These are phyloP conservation scores for Phytomonas serpens DNA, from an alignment of 208 protist genomes.

Conservation along the genomic window DNA sequence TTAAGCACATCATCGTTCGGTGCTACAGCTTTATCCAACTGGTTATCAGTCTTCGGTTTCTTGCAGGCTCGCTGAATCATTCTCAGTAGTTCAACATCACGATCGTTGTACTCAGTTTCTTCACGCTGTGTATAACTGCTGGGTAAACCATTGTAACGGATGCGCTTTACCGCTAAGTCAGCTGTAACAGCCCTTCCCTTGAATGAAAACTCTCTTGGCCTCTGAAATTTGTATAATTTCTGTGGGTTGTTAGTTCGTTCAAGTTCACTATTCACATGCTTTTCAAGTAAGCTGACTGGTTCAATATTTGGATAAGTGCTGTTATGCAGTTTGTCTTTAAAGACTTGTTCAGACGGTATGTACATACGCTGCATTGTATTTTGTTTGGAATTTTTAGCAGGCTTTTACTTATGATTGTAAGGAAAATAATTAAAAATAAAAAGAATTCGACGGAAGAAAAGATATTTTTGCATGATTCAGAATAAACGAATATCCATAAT, in stretches of 20 bases:
- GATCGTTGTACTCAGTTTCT: slow-evolving; percentile 24
- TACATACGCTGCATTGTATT: slow-evolving; percentile 5
- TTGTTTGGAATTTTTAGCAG: not conserved
- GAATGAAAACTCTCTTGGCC: slow-evolving; percentile 53
- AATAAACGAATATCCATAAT: not conserved
- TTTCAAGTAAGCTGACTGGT: slow-evolving; percentile 43
- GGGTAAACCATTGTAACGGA: slow-evolving; percentile 11
- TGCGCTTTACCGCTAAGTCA: slow-evolving; percentile 2
- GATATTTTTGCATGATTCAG: not conserved
- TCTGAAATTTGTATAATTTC: slow-evolving; percentile 78
- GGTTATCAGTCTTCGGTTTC: slow-evolving; percentile 35
- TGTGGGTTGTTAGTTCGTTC: slow-evolving; percentile 35
- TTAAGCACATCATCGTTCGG: slow-evolving; percentile 82
- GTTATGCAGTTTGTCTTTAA: slow-evolving; percentile 38
- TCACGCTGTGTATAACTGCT: slow-evolving; percentile 13
- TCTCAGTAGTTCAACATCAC: slow-evolving; percentile 69
- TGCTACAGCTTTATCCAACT: slow-evolving; percentile 41
- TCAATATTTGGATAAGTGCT: slow-evolving; percentile 34
- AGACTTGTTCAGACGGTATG: slow-evolving; percentile 11
- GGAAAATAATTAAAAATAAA: not conserved
- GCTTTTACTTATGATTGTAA: not conserved
- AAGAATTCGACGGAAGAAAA: not conserved
- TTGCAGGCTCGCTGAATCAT: slow-evolving; percentile 80
- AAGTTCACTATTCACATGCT: slow-evolving; percentile 71
- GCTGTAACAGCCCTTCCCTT: slow-evolving; percentile 16